Conservation (phyloP, 2,329 filamentous ascomycete species). For the Chalara sp. region DNA sequence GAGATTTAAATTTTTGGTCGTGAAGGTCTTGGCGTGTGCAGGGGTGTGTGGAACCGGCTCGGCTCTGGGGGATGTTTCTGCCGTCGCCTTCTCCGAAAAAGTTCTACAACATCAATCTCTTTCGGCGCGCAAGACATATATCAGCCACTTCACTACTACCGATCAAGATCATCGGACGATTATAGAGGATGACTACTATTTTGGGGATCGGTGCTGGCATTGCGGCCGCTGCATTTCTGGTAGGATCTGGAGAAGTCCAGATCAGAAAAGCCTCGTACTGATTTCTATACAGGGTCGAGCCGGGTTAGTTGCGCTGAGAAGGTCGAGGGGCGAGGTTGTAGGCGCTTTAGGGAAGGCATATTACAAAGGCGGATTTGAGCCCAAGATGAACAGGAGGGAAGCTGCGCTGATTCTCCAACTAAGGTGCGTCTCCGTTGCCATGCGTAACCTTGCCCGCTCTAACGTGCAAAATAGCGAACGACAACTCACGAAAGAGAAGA, state of each 20-base stretch:
- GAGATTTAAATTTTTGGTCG: too few relatives aligned
- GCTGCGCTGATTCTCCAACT: conserved; percentile 86
- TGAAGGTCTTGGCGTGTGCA: too few relatives aligned
- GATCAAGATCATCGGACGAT: too few relatives aligned
- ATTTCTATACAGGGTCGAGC: conserved; percentile 35
- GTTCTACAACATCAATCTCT: too few relatives aligned
- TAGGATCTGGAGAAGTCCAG: conserved; percentile 27
- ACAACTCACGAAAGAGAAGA: conserved; percentile 75
- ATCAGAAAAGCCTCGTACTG: too few relatives aligned
- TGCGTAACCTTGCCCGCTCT: not conserved
- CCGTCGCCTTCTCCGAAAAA: too few relatives aligned
- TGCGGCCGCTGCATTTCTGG: conserved; percentile 60
- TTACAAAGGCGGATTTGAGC: conserved; percentile 98
- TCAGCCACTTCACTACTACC: too few relatives aligned
- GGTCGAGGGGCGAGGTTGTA: conserved; percentile 47
- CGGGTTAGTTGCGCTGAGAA: conserved; percentile 58
- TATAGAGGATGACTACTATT: conserved; percentile 46
- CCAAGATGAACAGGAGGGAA: conserved; percentile 87
- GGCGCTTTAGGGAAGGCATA: conserved; percentile 80
- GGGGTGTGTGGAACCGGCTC: too few relatives aligned
- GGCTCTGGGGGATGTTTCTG: too few relatives aligned
- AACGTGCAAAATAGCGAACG: conserved; percentile 59
- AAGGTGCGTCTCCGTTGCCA: conserved; percentile 49
- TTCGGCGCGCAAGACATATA: too few relatives aligned
- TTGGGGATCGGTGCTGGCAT: conserved; percentile 53